Conservation (phyloP, 169 alveolate genomes). For the Eimeria falciformis region DNA sequence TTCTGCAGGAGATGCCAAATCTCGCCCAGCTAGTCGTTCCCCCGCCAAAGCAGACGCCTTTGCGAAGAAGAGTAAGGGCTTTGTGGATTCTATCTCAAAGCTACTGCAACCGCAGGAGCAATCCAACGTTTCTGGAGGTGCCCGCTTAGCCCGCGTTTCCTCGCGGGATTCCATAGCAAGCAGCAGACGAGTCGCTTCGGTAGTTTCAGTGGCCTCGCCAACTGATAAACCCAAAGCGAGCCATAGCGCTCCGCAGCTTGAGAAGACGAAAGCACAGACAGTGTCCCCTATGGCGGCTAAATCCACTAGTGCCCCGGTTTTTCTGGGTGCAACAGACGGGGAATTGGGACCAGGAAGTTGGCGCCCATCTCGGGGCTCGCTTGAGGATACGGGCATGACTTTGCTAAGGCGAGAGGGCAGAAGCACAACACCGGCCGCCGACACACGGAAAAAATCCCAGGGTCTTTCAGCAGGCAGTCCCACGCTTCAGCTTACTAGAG, state of each 20-base stretch:
- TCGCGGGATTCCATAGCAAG: conserved; percentile 50
- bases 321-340: neutral
- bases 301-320: conserved; percentile 30
- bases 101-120: neutral
- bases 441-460: neutral
- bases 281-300: neutral
- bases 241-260: conserved; percentile 46
- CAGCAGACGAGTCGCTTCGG: conserved; percentile 59
- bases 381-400: conserved; percentile 26
- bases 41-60: neutral
- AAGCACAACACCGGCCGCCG: neutral
- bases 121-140: neutral
- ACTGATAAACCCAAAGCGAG: neutral
- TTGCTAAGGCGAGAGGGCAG: conserved; percentile 53
- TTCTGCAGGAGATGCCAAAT: neutral
- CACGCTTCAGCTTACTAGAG: neutral
- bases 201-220: neutral
- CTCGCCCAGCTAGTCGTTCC: neutral
- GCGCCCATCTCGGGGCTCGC: neutral
- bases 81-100: neutral
- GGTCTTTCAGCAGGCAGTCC: neutral
- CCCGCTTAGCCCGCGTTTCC: neutral
- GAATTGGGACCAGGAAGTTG: neutral
- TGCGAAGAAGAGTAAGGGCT: neutral
- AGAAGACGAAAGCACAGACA: neutral